Percentiles rank a stretch among this genome's conserved stretches.
Evolutionary conservation across 140 eudicot genomes (phyloP).

Genomic region (Flaveria floridana): DNA sequence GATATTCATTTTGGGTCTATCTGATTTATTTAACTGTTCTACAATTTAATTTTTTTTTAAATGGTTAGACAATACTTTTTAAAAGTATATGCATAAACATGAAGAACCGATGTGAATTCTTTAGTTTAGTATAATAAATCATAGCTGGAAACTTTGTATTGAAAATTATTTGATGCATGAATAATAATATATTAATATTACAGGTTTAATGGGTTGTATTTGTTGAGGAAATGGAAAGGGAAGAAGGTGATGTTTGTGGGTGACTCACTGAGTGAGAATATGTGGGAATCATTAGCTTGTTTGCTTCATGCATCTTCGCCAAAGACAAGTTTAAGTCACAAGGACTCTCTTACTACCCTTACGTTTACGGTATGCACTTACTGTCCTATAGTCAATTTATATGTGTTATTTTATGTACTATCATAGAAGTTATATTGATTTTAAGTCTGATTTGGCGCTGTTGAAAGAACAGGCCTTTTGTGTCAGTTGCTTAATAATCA

Average conservation of each 20-base stretch:
- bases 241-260: slow-evolving; percentile 98
- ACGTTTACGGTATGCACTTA: slow-evolving; percentile 58
- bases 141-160: too few relatives aligned
- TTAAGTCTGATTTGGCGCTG: background rate
- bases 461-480: background rate
- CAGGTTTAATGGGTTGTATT: slow-evolving; percentile 77
- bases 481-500: slow-evolving; percentile 1
- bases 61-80: background rate
- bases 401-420: background rate
- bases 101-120: background rate
- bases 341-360: slow-evolving; percentile 48
- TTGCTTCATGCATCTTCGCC: slow-evolving; percentile 80
- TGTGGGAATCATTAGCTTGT: slow-evolving; percentile 81
- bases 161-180: background rate
- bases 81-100: background rate
- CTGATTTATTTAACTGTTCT: background rate
- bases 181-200: background rate
- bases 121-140: too few relatives aligned
- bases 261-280: slow-evolving; percentile 91
- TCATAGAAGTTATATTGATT: background rate
- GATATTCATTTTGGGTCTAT: slow-evolving; percentile 10
- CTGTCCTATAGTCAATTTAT: background rate
- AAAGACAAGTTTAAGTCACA: slow-evolving; percentile 36
- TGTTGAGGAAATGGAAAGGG: slow-evolving; percentile 75
- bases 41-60: background rate